Base-by-base conservation (phyloP, 257 asterid species). In the Gentiana macrophylla region DNA sequence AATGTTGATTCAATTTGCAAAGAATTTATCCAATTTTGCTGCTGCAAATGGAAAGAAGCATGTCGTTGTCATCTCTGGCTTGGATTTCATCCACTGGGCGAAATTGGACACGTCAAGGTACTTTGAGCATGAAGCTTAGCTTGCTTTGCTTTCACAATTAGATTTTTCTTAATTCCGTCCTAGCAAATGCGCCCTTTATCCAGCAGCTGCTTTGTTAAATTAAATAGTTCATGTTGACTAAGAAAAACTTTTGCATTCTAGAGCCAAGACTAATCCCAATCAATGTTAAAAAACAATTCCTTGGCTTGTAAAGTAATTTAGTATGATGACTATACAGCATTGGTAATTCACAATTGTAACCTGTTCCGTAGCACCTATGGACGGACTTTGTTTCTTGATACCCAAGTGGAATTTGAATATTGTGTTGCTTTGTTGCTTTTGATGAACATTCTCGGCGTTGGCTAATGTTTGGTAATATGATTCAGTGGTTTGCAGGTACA, bases 11-110 rank as follows among this genome's bases (percentile, higher is more conserved):
- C 83, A 77, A 50, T 85, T 80, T 74, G 96, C 98, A 33, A 87
- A 77, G 79, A 87, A 83, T 74, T 68, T 91, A 67, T 94, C 95
- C 53, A 75, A 65, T 52, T 83, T 87, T 72, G 96, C 86, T 9
- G 86, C 83, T 58, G 71, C 72, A 48, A 87, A 72, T 63, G 92
- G 89, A 57, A 80, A 67, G 77, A 83, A 91, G 66, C 93, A 87
- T 24, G 77, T 75, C 32, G 33, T 84, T 58, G 62, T 91, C 62
- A 96, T 91, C 68, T 91, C 96, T 67, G 80, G 98, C 83, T 71
- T 91, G 84, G 98, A 87, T 69, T 91, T 91, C 57, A 90, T 83
- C 77, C 82, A 78, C 50, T 91, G 95, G 95, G 79, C 61, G 51
- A 77, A 67, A 61, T 74, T 91, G 45, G 94, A 87, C 70, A 70